Evolutionary conservation across 2,329 filamentous ascomycete species (phyloP).

Genomic region (Neonectria hederae): DNA sequence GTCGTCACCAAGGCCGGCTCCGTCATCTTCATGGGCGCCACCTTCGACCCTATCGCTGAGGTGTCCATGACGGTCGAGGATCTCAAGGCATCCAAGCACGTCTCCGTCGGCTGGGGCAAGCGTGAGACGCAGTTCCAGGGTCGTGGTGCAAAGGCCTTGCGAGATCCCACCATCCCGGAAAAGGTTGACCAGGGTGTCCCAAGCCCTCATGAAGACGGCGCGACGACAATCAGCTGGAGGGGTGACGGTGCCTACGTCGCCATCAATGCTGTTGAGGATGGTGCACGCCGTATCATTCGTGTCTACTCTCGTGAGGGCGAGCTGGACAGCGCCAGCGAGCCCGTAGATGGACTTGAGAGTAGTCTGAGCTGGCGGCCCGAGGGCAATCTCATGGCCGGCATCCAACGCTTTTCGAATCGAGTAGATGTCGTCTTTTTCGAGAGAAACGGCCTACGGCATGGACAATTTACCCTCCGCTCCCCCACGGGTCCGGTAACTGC

Average conservation of each 20-base stretch:
- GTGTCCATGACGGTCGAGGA: conserved; percentile 78
- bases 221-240: conserved; percentile 85
- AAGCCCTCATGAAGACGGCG: conserved; percentile 77
- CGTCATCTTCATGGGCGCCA: conserved; percentile 90
- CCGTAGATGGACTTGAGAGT: conserved; percentile 89
- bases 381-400: conserved; percentile 89
- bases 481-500: conserved; percentile 65
- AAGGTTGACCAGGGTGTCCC: conserved; percentile 85
- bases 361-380: conserved; percentile 90
- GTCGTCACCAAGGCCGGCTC: conserved; percentile 83
- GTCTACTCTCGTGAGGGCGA: conserved; percentile 91
- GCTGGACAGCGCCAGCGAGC: conserved; percentile 93
- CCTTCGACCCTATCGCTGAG: conserved; percentile 85
- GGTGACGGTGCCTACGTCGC: conserved; percentile 93
- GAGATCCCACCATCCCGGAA: conserved; percentile 95
- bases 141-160: conserved; percentile 82
- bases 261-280: conserved; percentile 79
- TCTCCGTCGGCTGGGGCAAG: conserved; percentile 98
- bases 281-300: conserved; percentile 79
- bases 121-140: conserved; percentile 98
- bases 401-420: conserved; percentile 75
- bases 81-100: conserved; percentile 88
- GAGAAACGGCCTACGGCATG: conserved; percentile 95
- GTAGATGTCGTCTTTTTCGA: conserved; percentile 94
- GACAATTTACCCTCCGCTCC: conserved; percentile 84